A percentile compares a stretch with the other conserved stretches of the same genome.
phyloP scores from a whole-genome alignment of 1,139 yeast genomes.

The Nadsonia commutata region DNA sequence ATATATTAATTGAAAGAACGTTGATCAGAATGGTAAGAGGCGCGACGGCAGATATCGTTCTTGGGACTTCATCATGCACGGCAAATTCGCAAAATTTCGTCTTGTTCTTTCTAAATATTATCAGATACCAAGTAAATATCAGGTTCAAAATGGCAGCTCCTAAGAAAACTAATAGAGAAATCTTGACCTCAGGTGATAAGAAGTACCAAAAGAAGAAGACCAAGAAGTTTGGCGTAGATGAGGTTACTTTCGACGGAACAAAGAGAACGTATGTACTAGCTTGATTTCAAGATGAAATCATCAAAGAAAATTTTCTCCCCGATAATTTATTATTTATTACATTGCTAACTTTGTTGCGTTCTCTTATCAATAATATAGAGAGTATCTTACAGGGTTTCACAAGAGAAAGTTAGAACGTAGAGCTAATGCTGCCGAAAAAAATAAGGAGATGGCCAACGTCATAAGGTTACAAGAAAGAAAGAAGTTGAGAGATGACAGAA shows the following conservation, averaged over 20 bases:
- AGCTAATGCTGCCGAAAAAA: conserved; percentile 11
- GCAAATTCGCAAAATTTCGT: no score
- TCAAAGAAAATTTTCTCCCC: no score
- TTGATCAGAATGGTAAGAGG: no score
- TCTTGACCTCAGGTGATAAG: conserved; percentile 6
- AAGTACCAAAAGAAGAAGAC: conserved; percentile 4
- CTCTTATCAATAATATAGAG: not conserved
- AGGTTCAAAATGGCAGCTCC: not conserved
- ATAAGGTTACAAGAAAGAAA: conserved; percentile 7
- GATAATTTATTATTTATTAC: no score
- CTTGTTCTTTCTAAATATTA: no score
- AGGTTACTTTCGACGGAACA: conserved; percentile 3
- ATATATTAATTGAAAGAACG: no score
- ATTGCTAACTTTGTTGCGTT: no score
- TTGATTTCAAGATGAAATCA: not conserved
- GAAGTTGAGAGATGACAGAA: conserved; percentile 1
- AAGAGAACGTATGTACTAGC: conserved; percentile 1
- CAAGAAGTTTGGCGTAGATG: conserved; percentile 3
- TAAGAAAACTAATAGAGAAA: conserved; percentile 3
- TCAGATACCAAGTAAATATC: not conserved
- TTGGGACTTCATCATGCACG: no score
- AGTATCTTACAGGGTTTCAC: conserved; percentile 5
- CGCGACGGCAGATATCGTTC: no score
- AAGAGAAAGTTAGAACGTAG: conserved; percentile 11
- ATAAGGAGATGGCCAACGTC: conserved; percentile 17